A percentile compares a stretch with the other conserved stretches of the same genome.
These are phyloP conservation scores for Oenanthe javanica DNA, from an alignment of 140 eudicot genomes.

Conservation along the genomic window DNA sequence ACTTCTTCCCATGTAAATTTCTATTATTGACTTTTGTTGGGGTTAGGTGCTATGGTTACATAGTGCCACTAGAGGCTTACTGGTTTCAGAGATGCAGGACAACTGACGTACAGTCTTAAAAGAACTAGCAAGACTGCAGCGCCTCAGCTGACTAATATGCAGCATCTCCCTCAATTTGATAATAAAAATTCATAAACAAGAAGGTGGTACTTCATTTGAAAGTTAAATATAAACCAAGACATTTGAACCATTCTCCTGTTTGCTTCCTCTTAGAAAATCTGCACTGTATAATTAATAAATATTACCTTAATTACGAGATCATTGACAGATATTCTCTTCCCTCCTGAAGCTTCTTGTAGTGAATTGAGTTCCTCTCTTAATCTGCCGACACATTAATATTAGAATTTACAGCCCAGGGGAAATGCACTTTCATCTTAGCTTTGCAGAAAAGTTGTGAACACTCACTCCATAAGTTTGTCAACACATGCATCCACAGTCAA, in stretches of 20 bases:
- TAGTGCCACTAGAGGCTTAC: neutral
- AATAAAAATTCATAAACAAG: neutral
- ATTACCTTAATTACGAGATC: constrained; percentile 95
- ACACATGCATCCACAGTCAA: constrained; percentile 95
- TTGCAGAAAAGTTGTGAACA: constrained; percentile 13
- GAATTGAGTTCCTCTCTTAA: constrained; percentile 66
- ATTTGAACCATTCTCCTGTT: neutral
- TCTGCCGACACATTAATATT: constrained; percentile 29
- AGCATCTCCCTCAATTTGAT: neutral
- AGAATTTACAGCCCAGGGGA: constrained; percentile 5
- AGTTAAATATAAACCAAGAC: neutral
- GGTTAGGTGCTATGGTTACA: neutral
- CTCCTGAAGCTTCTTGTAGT: constrained; percentile 94
- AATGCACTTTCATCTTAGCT: neutral
- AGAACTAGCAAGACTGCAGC: neutral
- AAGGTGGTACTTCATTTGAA: neutral
- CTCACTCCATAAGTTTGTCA: constrained; percentile 92
- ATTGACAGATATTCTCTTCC: constrained; percentile 79
- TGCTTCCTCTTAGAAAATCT: neutral
- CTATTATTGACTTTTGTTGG: neutral
- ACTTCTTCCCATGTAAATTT: neutral
- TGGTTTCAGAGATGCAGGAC: neutral
- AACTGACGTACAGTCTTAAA: neutral
- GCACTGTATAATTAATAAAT: neutral
- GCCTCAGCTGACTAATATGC: neutral